These are phyloP conservation scores for Pseudoneurospora amorphoporcata DNA, from an alignment of 495 filamentous ascomycete species.

Conservation along the genomic window DNA sequence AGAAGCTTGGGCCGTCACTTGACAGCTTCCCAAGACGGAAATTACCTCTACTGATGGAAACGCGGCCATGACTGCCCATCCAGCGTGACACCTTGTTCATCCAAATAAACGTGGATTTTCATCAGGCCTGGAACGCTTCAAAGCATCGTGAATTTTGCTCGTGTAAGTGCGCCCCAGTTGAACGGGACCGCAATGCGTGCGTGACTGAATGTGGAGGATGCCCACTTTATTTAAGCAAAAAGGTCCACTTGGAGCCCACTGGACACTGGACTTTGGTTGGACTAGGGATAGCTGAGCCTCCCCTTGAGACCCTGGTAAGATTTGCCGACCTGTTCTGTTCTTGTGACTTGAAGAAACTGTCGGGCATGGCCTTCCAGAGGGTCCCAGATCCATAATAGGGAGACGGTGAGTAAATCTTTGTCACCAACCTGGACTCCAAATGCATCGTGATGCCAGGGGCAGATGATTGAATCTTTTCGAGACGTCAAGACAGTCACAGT, in stretches of 20 bases:
- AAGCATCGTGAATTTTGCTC: neutral
- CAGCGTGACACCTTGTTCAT: neutral
- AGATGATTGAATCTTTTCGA: neutral
- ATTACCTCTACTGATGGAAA: neutral
- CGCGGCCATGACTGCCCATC: neutral
- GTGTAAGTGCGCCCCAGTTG: neutral
- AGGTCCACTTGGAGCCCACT: neutral
- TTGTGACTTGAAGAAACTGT: neutral
- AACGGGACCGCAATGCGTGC: neutral
- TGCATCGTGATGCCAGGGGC: neutral
- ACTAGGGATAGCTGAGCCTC: neutral
- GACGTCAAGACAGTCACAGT: neutral
- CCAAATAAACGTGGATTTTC: neutral
- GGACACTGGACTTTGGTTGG: neutral
- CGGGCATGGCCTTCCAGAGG: neutral
- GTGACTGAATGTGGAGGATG: neutral
- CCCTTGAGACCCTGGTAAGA: neutral
- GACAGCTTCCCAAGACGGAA: neutral
- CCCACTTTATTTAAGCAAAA: neutral
- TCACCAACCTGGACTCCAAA: neutral
- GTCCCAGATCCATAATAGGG: neutral
- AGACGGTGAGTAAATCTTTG: neutral
- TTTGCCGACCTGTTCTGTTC: constrained; percentile 1
- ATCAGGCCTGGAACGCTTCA: neutral
- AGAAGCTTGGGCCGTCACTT: neutral